phyloP scores from a whole-genome alignment of 2,329 filamentous ascomycete species.

The Penicillium sp. region DNA sequence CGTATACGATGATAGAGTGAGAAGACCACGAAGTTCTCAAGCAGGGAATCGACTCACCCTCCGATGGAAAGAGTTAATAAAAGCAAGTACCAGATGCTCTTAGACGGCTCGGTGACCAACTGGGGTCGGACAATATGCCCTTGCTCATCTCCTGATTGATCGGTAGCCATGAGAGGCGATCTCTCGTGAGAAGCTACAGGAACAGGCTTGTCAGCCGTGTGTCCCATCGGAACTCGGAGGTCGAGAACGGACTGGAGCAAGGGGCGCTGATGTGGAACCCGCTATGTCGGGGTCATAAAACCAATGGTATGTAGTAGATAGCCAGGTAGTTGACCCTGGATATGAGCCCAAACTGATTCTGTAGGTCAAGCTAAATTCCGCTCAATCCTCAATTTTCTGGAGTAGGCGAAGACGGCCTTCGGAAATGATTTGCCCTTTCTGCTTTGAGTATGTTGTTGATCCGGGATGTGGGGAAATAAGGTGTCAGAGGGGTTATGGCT shows the following conservation, averaged over 20 bases:
- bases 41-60: slow-evolving; percentile 51
- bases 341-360: no score
- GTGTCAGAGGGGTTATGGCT: background rate
- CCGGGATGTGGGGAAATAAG: background rate
- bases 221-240: background rate
- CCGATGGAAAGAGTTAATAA: slow-evolving; percentile 84
- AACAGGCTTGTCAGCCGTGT: background rate
- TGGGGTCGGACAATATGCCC: slow-evolving; percentile 28
- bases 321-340: background rate
- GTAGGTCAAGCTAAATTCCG: no score
- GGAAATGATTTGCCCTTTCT: background rate
- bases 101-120: slow-evolving; percentile 58
- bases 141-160: background rate
- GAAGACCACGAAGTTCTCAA: background rate
- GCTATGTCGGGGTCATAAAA: background rate
- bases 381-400: no score
- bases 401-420: no score
- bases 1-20: background rate
- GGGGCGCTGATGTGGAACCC: background rate
- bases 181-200: slow-evolving; percentile 20
- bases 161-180: slow-evolving; percentile 33
- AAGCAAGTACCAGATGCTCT: slow-evolving; percentile 82
- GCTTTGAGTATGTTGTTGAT: background rate
- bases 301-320: background rate
- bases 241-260: background rate